A percentile compares a stretch with the other conserved stretches of the same genome.
phyloP scores from a whole-genome alignment of 805 yeast genomes.

The Lipomyces kockii region DNA sequence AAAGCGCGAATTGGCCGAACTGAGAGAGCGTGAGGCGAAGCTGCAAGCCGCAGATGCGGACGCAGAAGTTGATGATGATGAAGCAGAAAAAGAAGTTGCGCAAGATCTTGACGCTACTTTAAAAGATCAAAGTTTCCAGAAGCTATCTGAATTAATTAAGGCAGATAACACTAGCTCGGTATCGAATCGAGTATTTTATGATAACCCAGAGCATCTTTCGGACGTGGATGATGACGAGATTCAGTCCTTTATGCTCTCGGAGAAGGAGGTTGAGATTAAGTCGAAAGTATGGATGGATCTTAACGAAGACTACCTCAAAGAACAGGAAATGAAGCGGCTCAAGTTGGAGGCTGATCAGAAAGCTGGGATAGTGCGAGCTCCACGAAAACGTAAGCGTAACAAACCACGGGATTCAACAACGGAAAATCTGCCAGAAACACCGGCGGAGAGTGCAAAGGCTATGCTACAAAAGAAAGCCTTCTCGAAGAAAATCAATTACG shows the following conservation, averaged over 20 bases:
- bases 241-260: conserved; percentile 61
- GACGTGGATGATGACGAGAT: conserved; percentile 88
- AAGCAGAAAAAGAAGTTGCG: conserved; percentile 40
- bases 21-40: conserved; percentile 37
- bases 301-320: conserved; percentile 82
- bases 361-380: conserved; percentile 70
- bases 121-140: conserved; percentile 36
- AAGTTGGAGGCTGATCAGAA: conserved; percentile 85
- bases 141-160: conserved; percentile 30
- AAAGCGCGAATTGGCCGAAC: conserved; percentile 45
- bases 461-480: conserved; percentile 76
- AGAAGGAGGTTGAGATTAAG: conserved; percentile 63
- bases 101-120: conserved; percentile 42
- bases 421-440: conserved; percentile 54
- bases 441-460: conserved; percentile 78
- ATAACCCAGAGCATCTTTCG: conserved; percentile 64
- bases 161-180: neutral
- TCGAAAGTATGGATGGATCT: conserved; percentile 88
- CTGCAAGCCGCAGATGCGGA: conserved; percentile 15
- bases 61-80: conserved; percentile 39
- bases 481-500: conserved; percentile 89
- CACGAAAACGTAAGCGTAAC: conserved; percentile 48
- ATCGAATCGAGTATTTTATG: conserved; percentile 44
- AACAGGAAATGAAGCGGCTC: conserved; percentile 81
- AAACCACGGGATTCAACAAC: conserved; percentile 39